A percentile compares a stretch with the other conserved stretches of the same genome.
Conservation (phyloP, 2,329 filamentous ascomycete species). For the Fusarium musae region DNA sequence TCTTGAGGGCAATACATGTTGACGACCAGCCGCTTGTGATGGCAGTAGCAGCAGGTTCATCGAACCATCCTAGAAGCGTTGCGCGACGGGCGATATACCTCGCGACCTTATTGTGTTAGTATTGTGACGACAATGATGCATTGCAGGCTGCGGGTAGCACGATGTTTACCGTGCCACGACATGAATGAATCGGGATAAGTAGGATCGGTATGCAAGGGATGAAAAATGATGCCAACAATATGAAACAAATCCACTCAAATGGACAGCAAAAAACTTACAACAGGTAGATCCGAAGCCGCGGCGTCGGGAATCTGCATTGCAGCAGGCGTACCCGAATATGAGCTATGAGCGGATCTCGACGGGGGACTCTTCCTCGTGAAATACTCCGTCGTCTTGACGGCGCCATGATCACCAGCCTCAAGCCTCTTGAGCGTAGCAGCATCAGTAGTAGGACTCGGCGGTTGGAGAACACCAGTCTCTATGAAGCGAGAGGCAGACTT, state of each 20-base stretch:
- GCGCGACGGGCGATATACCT: constrained; percentile 44
- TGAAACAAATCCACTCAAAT: neutral
- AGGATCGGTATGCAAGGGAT: neutral
- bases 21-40: constrained; percentile 42
- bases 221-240: neutral
- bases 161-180: neutral
- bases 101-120: constrained; percentile 33
- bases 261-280: constrained; percentile 26
- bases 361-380: constrained; percentile 8
- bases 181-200: neutral
- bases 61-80: constrained; percentile 43
- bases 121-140: neutral
- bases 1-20: constrained; percentile 42
- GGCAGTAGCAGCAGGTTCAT: constrained; percentile 34
- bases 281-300: constrained; percentile 24
- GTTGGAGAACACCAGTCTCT: constrained; percentile 32
- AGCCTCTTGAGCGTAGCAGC: constrained; percentile 30
- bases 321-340: constrained; percentile 38
- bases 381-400: constrained; percentile 7
- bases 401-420: constrained; percentile 23
- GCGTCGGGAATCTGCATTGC: constrained; percentile 32
- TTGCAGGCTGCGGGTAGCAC: neutral
- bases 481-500: constrained; percentile 37
- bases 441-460: constrained; percentile 34
- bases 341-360: constrained; percentile 37